Conservation (phyloP, 345 rosid species). For the Cardiospermum halicacabum region DNA sequence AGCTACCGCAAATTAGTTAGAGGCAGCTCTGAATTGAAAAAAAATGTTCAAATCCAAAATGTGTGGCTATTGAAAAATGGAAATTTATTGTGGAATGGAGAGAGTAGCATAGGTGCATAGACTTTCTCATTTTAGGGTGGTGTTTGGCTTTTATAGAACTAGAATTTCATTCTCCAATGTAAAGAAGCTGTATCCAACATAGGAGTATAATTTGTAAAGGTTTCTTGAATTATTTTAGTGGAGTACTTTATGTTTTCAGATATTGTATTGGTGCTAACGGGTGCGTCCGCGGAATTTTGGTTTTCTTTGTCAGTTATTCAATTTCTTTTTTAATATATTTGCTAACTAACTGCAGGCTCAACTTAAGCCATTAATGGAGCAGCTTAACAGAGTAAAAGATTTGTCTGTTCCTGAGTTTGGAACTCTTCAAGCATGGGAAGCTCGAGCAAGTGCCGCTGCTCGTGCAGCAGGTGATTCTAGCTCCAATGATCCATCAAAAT, state of each 20-base stretch:
- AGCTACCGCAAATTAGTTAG: too few relatives aligned
- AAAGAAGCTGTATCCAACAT: too few relatives aligned
- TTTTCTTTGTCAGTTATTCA: background rate
- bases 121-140: too few relatives aligned
- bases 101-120: too few relatives aligned
- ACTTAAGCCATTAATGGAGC: slow-evolving; percentile 67
- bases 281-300: slow-evolving; percentile 1
- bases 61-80: too few relatives aligned
- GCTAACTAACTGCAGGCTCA: slow-evolving; percentile 53
- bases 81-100: too few relatives aligned
- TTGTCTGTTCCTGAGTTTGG: slow-evolving; percentile 73
- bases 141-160: too few relatives aligned
- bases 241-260: background rate
- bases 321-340: slow-evolving; percentile 12
- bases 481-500: slow-evolving; percentile 70
- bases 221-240: background rate
- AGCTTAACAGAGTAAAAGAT: slow-evolving; percentile 78
- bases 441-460: slow-evolving; percentile 67
- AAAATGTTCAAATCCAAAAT: too few relatives aligned
- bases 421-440: slow-evolving; percentile 81
- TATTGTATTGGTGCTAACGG: background rate
- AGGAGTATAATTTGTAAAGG: too few relatives aligned
- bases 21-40: too few relatives aligned
- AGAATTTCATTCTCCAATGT: too few relatives aligned
- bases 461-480: slow-evolving; percentile 55